phyloP scores from a whole-genome alignment of 768 basidiomycete species.

The Cyclocybe cylindracea region DNA sequence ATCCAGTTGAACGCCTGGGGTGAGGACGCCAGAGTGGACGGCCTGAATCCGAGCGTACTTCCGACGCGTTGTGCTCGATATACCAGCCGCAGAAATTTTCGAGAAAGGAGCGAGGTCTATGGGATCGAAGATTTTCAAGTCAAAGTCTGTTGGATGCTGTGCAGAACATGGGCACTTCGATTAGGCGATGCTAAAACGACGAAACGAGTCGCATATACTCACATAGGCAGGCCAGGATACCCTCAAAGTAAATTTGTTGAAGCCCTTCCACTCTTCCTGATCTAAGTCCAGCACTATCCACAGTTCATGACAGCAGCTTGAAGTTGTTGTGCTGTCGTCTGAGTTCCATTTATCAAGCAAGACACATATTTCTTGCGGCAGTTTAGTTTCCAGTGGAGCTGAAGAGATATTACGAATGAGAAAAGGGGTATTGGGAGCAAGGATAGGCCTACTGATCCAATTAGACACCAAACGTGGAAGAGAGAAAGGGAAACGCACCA shows the following conservation, averaged over 20 bases:
- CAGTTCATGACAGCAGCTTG: constrained; percentile 40
- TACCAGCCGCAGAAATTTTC: constrained; percentile 4
- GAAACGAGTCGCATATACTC: constrained; percentile 16
- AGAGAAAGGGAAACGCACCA: constrained; percentile 26
- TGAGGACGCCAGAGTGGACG: constrained; percentile 52
- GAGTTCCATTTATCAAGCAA: constrained; percentile 23
- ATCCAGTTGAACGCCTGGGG: constrained; percentile 30
- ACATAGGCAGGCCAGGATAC: constrained; percentile 60
- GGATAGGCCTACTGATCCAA: constrained; percentile 35
- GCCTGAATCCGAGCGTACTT: constrained; percentile 61
- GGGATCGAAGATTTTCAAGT: constrained; percentile 31
- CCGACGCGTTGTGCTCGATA: constrained; percentile 30
- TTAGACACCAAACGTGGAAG: background rate
- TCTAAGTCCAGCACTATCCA: constrained; percentile 52
- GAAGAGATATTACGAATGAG: constrained; percentile 39
- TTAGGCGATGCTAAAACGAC: background rate
- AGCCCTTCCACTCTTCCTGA: constrained; percentile 36
- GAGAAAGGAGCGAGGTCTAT: constrained; percentile 21
- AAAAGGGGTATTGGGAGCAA: constrained; percentile 28
- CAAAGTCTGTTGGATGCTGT: constrained; percentile 30
- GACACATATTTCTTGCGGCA: constrained; percentile 14
- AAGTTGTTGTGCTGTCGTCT: background rate
- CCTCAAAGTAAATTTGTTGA: constrained; percentile 50
- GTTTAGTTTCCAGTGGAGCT: constrained; percentile 37
- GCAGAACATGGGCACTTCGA: background rate